phyloP scores from a whole-genome alignment of 2,329 filamentous ascomycete species.

The Penicillium sp. region DNA sequence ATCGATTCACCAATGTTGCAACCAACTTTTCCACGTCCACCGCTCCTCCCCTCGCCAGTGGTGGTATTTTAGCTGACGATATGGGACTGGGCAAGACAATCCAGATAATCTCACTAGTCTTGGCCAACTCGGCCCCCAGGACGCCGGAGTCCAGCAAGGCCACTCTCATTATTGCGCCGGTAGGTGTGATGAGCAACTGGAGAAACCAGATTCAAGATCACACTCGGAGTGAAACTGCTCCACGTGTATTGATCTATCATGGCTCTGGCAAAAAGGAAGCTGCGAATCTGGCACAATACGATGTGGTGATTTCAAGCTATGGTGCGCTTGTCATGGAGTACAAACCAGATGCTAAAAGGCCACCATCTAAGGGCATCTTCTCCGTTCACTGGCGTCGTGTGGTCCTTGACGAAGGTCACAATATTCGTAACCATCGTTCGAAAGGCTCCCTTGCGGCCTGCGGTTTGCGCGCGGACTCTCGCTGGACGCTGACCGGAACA shows the following conservation, averaged over 20 bases:
- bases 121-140: constrained; percentile 51
- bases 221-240: constrained; percentile 59
- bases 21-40: constrained; percentile 63
- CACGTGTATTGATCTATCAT: constrained; percentile 72
- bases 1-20: constrained; percentile 63
- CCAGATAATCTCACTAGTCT: constrained; percentile 76
- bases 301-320: constrained; percentile 82
- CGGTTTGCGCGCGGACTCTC: constrained; percentile 64
- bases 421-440: constrained; percentile 72
- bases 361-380: constrained; percentile 54
- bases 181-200: constrained; percentile 91
- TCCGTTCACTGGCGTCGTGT: constrained; percentile 72
- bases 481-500: constrained; percentile 78
- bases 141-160: constrained; percentile 53
- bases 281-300: constrained; percentile 61
- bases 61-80: constrained; percentile 84
- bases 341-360: constrained; percentile 48
- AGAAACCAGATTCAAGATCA: constrained; percentile 73
- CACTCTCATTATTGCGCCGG: constrained; percentile 76
- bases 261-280: constrained; percentile 59
- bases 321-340: constrained; percentile 69
- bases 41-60: constrained; percentile 65
- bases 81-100: constrained; percentile 92
- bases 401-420: constrained; percentile 80
- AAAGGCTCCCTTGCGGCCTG: constrained; percentile 69